Conservation (phyloP, 371 early-diverging fungal species). For the Mucor velutinosus region DNA sequence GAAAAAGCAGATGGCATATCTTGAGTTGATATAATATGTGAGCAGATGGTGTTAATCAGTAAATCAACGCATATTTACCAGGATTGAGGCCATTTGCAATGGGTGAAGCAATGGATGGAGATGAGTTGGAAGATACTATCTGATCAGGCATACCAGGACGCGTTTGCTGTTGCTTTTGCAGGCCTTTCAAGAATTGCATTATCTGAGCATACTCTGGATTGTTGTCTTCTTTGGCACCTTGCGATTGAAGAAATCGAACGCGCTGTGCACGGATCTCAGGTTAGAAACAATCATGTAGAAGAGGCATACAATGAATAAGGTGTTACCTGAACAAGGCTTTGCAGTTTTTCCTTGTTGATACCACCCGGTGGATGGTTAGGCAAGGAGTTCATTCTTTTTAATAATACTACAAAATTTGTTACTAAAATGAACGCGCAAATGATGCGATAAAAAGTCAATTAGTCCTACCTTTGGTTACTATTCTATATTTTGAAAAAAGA, state of each 20-base stretch:
- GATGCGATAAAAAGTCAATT: neutral
- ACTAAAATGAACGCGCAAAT: neutral
- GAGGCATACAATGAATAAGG: neutral
- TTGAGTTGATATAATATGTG: neutral
- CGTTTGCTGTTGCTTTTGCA: slow-evolving; percentile 40
- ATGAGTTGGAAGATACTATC: neutral
- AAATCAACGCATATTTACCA: neutral
- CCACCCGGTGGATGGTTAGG: slow-evolving; percentile 31
- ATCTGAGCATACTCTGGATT: slow-evolving; percentile 70
- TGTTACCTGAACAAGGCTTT: slow-evolving; percentile 41
- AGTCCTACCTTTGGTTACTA: slow-evolving; percentile 5
- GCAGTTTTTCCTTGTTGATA: slow-evolving; percentile 40
- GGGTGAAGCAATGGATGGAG: neutral
- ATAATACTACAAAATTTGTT: neutral
- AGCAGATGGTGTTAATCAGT: neutral
- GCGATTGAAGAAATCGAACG: slow-evolving; percentile 46
- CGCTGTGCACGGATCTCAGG: slow-evolving; percentile 22
- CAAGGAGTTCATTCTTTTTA: slow-evolving; percentile 20
- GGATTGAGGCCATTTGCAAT: neutral
- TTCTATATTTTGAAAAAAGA: neutral
- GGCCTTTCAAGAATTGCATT: slow-evolving; percentile 59
- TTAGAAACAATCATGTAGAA: neutral
- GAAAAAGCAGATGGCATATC: slow-evolving; percentile 44
- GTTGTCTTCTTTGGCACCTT: slow-evolving; percentile 71
- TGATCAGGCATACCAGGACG: slow-evolving; percentile 3